Base-by-base conservation (phyloP, 768 basidiomycete species). In the Hygrophorus russula region DNA sequence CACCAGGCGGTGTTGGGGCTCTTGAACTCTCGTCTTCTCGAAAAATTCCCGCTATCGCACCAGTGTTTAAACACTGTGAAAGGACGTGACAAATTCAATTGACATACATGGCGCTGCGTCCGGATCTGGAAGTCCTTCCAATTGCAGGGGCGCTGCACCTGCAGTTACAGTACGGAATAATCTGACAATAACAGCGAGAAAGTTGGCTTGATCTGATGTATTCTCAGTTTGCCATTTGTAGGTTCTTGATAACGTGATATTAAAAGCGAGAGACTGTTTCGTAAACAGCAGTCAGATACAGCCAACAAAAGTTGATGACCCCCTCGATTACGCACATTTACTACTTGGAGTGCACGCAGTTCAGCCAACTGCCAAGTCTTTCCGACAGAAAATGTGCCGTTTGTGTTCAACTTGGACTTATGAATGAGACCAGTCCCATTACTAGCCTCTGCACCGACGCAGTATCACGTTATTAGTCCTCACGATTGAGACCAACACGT, bases 351-450 rank as follows among this genome's bases (percentile, higher is more conserved):
- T 31, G 66, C 78, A 49, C 85, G 75, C 52, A 98, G 70, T 60
- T 97, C 93, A 33, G 76, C 59, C 39, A 98, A 63, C 47, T 68
- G 73, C 96, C 96, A 99, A 1, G 94, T 90, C 68, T 99, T 99
- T 5, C 96, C 96, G 38, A 98, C 89, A 6, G 91, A 96, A 62
- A 94, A 98, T 0, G 89, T 76, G 28, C 87, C 83, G 56, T 97
- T 98, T 34, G 82, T 80, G 58, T 99, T 98, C 50, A 89, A 67
- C 65, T 98, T 98, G 1, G 93, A 91, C 64, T 99, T 99, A 74
- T 99, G 93, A 14, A 99, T 75, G 59, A 80, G 78, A 1, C 81
- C 81, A 37, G 68, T 62, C 18, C 79, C 77, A 50, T 74, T 74
- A 47, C 58, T 65, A 3, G 79, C 67, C 65, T 80, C 83, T 85